Evolutionary conservation across 306 rosid species (phyloP).

Genomic region (Corylus heterophylla): DNA sequence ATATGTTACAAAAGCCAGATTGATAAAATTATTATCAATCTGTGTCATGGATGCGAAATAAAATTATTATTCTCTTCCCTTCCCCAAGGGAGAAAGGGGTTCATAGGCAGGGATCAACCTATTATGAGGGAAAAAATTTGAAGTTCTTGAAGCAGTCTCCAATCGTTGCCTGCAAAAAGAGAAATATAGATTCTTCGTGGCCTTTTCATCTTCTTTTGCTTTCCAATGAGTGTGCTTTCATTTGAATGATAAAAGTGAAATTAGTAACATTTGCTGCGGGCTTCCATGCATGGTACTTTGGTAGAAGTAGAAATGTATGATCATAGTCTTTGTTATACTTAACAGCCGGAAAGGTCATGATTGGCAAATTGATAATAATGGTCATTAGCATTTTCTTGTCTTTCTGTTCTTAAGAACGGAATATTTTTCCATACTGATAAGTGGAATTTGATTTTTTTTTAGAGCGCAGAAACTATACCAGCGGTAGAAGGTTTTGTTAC

Average conservation of each 20-base stretch:
- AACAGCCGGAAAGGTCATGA: conserved; percentile 4
- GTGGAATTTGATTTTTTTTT: conserved; percentile 16
- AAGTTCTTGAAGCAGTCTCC: conserved; percentile 6
- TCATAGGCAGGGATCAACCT: conserved; percentile 1
- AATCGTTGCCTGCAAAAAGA: conserved; percentile 4
- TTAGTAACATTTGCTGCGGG: not conserved
- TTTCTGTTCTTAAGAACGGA: conserved; percentile 11
- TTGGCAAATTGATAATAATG: conserved; percentile 5
- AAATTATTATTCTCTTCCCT: not conserved
- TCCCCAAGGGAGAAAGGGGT: not conserved
- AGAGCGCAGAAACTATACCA: conserved; percentile 74
- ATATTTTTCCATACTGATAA: conserved; percentile 27
- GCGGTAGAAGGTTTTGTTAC: conserved; percentile 68
- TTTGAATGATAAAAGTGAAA: conserved; percentile 2
- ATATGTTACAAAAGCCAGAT: not conserved
- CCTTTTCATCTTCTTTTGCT: conserved; percentile 10
- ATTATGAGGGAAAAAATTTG: conserved; percentile 5
- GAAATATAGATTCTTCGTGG: conserved; percentile 14
- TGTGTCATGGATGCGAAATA: not conserved
- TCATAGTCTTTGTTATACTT: conserved; percentile 4
- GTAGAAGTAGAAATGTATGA: conserved; percentile 17
- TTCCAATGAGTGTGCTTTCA: conserved; percentile 7
- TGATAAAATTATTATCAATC: not conserved
- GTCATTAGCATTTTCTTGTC: conserved; percentile 7
- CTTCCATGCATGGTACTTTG: not conserved